Conservation (phyloP, 208 protist genomes). For the Balamuthia mandrillaris region DNA sequence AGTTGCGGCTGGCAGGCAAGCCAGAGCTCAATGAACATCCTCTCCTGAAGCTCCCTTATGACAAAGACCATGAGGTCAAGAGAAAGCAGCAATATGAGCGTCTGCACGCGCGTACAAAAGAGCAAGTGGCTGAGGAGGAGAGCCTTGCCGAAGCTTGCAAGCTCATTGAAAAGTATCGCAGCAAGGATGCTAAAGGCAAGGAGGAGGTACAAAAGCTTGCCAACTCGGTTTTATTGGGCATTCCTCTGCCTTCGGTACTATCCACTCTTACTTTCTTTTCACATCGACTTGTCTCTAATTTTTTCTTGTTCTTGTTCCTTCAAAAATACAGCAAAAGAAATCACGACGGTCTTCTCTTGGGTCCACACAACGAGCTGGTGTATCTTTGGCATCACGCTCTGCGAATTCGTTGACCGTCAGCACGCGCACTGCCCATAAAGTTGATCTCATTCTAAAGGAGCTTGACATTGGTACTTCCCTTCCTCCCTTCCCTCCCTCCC, state of each 20-base stretch:
- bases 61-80: neutral
- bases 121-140: neutral
- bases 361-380: too few relatives aligned
- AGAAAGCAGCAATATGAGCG: neutral
- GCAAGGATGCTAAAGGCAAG: neutral
- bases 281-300: neutral
- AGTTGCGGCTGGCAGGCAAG: neutral
- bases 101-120: neutral
- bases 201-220: neutral
- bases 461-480: neutral
- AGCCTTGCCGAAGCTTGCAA: neutral
- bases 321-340: neutral
- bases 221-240: neutral
- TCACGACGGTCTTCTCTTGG: too few relatives aligned
- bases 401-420: too few relatives aligned
- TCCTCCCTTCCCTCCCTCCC: neutral
- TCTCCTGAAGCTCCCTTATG: neutral
- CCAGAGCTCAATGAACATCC: neutral
- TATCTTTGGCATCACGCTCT: too few relatives aligned
- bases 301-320: neutral
- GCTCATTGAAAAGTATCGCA: neutral
- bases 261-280: neutral
- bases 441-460: neutral
- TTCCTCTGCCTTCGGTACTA: neutral
- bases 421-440: neutral